A percentile compares a stretch with the other conserved stretches of the same genome.
phyloP scores from a whole-genome alignment of 768 basidiomycete genomes.

The Wakefieldia striispora region DNA sequence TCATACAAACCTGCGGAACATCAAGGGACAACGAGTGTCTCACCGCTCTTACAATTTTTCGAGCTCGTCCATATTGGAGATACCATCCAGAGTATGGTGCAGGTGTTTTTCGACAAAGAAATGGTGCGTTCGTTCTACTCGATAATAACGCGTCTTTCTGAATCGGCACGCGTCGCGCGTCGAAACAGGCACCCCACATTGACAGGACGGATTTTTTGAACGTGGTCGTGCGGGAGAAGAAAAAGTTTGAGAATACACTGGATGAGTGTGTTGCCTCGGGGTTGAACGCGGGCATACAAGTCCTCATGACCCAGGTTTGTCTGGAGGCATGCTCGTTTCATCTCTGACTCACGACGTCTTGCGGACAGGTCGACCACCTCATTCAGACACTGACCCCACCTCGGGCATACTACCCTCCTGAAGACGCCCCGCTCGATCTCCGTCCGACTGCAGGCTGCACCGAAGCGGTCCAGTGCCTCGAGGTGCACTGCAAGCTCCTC shows the following conservation, averaged over 20 bases:
- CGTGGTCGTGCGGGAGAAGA: constrained; percentile 92
- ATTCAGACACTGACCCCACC: constrained; percentile 79
- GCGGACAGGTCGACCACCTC: constrained; percentile 82
- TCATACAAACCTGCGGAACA: constrained; percentile 89
- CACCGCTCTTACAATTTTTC: constrained; percentile 94
- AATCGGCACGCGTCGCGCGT: background rate
- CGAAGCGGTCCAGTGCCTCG: constrained; percentile 87
- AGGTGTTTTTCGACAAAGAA: constrained; percentile 98
- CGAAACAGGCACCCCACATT: constrained; percentile 71
- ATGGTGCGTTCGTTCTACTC: constrained; percentile 48
- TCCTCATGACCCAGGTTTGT: constrained; percentile 87
- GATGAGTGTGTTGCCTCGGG: constrained; percentile 95
- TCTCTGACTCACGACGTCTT: background rate
- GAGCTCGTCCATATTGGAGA: constrained; percentile 97
- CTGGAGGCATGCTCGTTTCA: background rate
- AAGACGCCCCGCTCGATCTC: constrained; percentile 75
- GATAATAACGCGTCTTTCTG: background rate
- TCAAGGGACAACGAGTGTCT: constrained; percentile 76
- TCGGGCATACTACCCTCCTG: constrained; percentile 87
- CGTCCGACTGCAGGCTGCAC: constrained; percentile 83
- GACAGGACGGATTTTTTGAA: constrained; percentile 94
- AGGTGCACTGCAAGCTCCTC: constrained; percentile 87
- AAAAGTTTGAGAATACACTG: constrained; percentile 86
- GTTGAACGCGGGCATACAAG: constrained; percentile 92
- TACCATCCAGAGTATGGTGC: constrained; percentile 95